phyloP scores from a whole-genome alignment of 129 eudicot species.

The Apium graveolens region DNA sequence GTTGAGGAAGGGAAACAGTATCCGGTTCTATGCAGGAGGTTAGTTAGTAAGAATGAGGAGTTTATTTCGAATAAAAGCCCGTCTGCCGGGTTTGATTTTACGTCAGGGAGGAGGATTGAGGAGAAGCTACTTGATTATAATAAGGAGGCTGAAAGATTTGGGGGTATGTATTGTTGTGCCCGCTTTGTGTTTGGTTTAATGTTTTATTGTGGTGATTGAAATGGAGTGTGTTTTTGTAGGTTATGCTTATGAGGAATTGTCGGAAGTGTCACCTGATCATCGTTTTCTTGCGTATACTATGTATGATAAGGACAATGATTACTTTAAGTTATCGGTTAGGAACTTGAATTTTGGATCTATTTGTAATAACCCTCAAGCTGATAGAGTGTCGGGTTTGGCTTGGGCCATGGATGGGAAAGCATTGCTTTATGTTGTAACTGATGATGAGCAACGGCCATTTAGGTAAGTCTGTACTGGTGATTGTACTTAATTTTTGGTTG shows the following conservation, averaged over 20 bases:
- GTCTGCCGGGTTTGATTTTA: conserved; percentile 78
- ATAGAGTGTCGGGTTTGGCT: conserved; percentile 64
- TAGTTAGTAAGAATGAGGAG: conserved; percentile 67
- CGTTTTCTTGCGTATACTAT: conserved; percentile 82
- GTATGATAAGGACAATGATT: conserved; percentile 92
- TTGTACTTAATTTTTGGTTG: not conserved
- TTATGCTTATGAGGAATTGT: conserved; percentile 79
- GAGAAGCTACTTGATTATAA: conserved; percentile 83
- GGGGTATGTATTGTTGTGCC: conserved; percentile 35
- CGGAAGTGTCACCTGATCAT: conserved; percentile 94
- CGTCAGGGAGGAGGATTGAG: conserved; percentile 85
- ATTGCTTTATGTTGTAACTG: conserved; percentile 78
- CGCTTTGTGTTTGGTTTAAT: not conserved
- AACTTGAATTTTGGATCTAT: conserved; percentile 69
- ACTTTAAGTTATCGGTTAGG: conserved; percentile 71
- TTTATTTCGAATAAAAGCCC: conserved; percentile 82
- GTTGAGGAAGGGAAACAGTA: conserved; percentile 87
- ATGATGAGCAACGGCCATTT: conserved; percentile 72
- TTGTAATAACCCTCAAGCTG: conserved; percentile 81
- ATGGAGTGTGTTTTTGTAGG: conserved; percentile 29
- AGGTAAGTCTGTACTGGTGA: conserved; percentile 31
- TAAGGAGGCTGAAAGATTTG: conserved; percentile 87
- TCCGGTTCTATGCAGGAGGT: conserved; percentile 75
- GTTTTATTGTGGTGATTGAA: not conserved
- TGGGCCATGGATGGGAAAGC: conserved; percentile 85